These are phyloP conservation scores for Arthrobotrys iridis DNA, from an alignment of 2,329 filamentous ascomycete genomes.

Conservation along the genomic window DNA sequence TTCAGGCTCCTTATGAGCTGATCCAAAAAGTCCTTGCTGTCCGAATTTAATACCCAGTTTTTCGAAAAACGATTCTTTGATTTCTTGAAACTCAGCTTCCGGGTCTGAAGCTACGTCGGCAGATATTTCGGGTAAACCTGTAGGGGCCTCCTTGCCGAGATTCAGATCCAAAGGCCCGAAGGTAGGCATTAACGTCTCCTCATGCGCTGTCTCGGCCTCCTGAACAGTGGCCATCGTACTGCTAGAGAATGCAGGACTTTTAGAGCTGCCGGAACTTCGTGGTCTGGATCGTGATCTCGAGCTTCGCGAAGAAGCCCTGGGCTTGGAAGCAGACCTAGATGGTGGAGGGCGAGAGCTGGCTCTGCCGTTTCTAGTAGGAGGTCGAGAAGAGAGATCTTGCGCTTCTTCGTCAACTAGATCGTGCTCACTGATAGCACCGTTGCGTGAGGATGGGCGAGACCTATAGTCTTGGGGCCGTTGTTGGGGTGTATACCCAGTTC, in stretches of 20 bases:
- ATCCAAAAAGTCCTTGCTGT: not conserved
- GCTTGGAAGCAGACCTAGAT: slow-evolving; percentile 1
- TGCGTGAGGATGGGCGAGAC: slow-evolving; percentile 25
- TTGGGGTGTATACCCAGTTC: slow-evolving; percentile 35
- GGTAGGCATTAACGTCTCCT: not conserved
- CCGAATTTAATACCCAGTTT: slow-evolving; percentile 6
- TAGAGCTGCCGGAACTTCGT: slow-evolving; percentile 13
- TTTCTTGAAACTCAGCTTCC: not conserved
- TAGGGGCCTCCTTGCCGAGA: not conserved
- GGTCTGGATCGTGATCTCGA: slow-evolving; percentile 24
- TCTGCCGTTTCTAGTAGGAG: slow-evolving; percentile 31
- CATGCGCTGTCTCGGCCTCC: slow-evolving; percentile 1
- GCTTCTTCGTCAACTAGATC: not conserved
- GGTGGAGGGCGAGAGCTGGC: slow-evolving; percentile 30
- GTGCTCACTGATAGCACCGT: not conserved
- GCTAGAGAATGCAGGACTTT: slow-evolving; percentile 1
- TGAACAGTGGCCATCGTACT: slow-evolving; percentile 11
- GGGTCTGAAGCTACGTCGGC: not conserved
- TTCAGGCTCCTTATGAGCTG: slow-evolving; percentile 3
- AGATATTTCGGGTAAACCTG: not conserved
- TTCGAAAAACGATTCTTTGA: slow-evolving; percentile 12
- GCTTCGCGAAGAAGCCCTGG: slow-evolving; percentile 16
- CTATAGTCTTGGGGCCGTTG: slow-evolving; percentile 22
- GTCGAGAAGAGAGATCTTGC: not conserved
- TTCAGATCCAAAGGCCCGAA: slow-evolving; percentile 12